Percentiles rank a stretch among this genome's conserved stretches.
Evolutionary conservation across 2,329 filamentous ascomycete species (phyloP).

Genomic region (Claviceps humidiphila): DNA sequence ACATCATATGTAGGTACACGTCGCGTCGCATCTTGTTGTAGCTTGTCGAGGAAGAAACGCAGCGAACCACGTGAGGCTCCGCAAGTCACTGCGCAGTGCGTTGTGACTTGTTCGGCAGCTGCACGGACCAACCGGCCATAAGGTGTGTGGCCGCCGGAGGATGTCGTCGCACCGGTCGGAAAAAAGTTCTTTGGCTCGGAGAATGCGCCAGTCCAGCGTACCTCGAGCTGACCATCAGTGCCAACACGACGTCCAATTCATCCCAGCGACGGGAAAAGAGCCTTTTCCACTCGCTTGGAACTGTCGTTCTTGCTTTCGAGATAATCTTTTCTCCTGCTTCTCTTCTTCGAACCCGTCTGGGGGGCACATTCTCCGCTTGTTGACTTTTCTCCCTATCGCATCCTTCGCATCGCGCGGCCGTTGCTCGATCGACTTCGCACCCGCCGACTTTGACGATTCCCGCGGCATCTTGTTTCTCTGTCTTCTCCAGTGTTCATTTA

Average conservation of each 20-base stretch:
- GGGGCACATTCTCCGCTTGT: neutral
- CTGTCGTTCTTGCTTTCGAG: neutral
- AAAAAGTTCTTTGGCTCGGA: neutral
- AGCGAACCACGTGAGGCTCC: no score
- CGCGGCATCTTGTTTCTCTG: conserved; percentile 2
- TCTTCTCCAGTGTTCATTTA: no score
- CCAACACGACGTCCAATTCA: neutral
- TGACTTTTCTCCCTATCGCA: neutral
- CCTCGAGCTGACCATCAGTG: neutral
- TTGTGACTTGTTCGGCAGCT: no score
- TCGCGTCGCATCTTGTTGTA: no score
- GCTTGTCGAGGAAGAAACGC: no score
- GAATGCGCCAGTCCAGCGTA: neutral
- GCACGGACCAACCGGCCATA: neutral
- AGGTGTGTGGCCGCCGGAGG: conserved; percentile 2
- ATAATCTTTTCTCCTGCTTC: neutral
- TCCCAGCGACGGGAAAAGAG: neutral
- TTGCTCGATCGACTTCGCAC: neutral
- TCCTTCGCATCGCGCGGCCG: neutral
- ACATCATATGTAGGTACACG: no score
- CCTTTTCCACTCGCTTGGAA: neutral
- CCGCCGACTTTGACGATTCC: neutral
- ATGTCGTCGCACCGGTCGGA: conserved; percentile 1
- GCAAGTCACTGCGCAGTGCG: no score
- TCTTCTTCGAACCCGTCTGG: neutral